Evolutionary conservation across 371 early-diverging fungal species (phyloP).

Genomic region (Neoconidiobolus thromboides): DNA sequence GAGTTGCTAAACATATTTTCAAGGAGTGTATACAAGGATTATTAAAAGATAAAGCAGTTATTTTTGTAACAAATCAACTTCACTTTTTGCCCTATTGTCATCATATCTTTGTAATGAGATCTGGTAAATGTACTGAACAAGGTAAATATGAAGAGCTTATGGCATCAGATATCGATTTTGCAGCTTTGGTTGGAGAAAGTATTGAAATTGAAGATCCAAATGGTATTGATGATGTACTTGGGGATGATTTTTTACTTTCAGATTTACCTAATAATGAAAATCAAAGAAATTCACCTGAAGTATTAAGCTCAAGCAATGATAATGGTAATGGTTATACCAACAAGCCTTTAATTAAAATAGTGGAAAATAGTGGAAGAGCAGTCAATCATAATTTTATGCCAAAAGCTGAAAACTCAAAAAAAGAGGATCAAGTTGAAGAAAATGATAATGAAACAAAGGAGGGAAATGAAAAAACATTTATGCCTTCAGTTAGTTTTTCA

Average conservation of each 20-base stretch:
- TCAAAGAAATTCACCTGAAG: neutral
- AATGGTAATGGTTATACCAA: too few species aligned
- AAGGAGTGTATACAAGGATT: constrained; percentile 34
- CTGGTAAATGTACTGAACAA: constrained; percentile 40
- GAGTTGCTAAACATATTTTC: constrained; percentile 33
- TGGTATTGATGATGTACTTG: constrained; percentile 17
- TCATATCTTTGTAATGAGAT: constrained; percentile 35
- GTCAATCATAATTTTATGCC: too few species aligned
- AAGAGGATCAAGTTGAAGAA: too few species aligned
- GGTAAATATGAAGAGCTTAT: constrained; percentile 49
- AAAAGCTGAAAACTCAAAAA: neutral
- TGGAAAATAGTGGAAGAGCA: too few species aligned
- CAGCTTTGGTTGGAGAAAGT: constrained; percentile 19
- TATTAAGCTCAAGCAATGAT: neutral
- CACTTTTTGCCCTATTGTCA: constrained; percentile 38
- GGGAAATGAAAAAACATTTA: neutral
- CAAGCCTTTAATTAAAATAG: too few species aligned
- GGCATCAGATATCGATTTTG: constrained; percentile 21
- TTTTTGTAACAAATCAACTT: constrained; percentile 40
- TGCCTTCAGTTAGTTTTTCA: constrained; percentile 9
- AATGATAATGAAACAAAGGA: neutral
- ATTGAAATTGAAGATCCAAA: constrained; percentile 26
- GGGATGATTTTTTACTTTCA: neutral
- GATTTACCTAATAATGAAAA: neutral
- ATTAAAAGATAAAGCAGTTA: constrained; percentile 26